Evolutionary conservation across 208 protist species (phyloP).

Genomic region (Crithidia mellificae): DNA sequence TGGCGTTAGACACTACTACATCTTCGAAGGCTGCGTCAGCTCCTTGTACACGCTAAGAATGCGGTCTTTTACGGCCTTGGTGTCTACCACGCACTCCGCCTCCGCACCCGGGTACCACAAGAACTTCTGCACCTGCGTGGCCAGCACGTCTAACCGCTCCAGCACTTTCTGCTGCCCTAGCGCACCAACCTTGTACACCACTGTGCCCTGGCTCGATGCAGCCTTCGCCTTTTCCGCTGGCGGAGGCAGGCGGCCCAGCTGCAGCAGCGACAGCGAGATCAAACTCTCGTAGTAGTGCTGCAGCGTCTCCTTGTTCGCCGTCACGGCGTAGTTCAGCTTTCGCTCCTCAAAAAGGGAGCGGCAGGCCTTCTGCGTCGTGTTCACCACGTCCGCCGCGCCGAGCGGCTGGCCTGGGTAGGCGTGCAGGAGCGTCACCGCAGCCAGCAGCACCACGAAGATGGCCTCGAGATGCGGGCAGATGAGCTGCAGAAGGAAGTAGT

Average conservation of each 20-base stretch:
- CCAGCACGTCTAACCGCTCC: slow-evolving; percentile 26
- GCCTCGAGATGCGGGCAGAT: slow-evolving; percentile 63
- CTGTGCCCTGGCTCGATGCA: not conserved
- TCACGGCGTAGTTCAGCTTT: slow-evolving; percentile 38
- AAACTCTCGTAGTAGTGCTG: slow-evolving; percentile 44
- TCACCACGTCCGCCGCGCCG: slow-evolving; percentile 25
- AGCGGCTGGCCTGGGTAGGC: slow-evolving; percentile 22
- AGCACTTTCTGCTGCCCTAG: slow-evolving; percentile 21
- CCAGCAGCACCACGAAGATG: slow-evolving; percentile 39
- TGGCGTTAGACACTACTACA: slow-evolving; percentile 12
- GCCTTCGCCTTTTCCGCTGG: not conserved
- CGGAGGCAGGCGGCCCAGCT: slow-evolving; percentile 10
- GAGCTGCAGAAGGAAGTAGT: slow-evolving; percentile 57
- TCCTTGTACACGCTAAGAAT: slow-evolving; percentile 29
- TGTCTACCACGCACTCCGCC: slow-evolving; percentile 4
- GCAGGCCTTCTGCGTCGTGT: slow-evolving; percentile 24
- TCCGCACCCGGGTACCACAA: slow-evolving; percentile 29
- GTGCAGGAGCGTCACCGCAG: slow-evolving; percentile 26
- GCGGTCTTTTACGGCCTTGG: slow-evolving; percentile 16
- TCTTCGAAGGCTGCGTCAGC: slow-evolving; percentile 28
- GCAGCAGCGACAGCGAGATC: slow-evolving; percentile 26
- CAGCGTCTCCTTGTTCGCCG: slow-evolving; percentile 52
- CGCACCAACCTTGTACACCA: slow-evolving; percentile 17
- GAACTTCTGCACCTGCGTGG: slow-evolving; percentile 31
- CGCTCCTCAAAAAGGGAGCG: slow-evolving; percentile 26